Conservation (phyloP, 2,329 filamentous ascomycete species). For the Aspergillus unguis region DNA sequence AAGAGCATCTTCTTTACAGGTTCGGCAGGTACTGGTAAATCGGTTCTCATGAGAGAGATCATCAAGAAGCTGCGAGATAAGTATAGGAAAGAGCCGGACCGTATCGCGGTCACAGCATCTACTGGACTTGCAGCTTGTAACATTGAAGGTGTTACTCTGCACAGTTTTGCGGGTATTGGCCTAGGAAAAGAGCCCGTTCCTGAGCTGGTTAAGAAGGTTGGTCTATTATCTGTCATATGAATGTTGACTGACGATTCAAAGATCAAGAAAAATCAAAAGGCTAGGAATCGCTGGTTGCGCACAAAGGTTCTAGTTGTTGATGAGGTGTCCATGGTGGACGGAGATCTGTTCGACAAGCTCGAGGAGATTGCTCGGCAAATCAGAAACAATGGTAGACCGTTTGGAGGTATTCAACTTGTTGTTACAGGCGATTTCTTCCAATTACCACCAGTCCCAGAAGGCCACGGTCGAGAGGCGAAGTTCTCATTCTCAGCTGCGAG, state of each 20-base stretch:
- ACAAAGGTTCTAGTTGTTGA: constrained; percentile 88
- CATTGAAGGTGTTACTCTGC: constrained; percentile 89
- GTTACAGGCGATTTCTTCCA: constrained; percentile 99
- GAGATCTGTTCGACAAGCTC: constrained; percentile 93
- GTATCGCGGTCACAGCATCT: constrained; percentile 89
- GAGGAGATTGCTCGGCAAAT: constrained; percentile 81
- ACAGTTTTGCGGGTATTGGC: constrained; percentile 94
- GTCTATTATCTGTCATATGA: background rate
- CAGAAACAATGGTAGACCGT: constrained; percentile 85
- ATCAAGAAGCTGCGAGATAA: constrained; percentile 78
- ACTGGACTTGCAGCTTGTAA: constrained; percentile 96
- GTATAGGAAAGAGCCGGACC: constrained; percentile 70
- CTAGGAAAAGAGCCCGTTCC: constrained; percentile 84
- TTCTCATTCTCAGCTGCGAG: constrained; percentile 92
- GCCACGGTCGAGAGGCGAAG: constrained; percentile 64
- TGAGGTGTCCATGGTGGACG: constrained; percentile 98
- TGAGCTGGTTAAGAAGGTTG: constrained; percentile 73
- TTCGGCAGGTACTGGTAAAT: constrained; percentile 94
- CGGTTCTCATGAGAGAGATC: constrained; percentile 88
- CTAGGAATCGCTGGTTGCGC: constrained; percentile 80
- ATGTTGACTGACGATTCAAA: constrained; percentile 22
- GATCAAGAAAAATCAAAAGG: constrained; percentile 82
- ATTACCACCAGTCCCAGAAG: constrained; percentile 84
- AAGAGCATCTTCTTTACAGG: constrained; percentile 98
- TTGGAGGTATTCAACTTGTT: constrained; percentile 92